These are phyloP conservation scores for Paraconiothyrium sp. DNA, from an alignment of 2,329 filamentous ascomycete genomes.

Conservation along the genomic window DNA sequence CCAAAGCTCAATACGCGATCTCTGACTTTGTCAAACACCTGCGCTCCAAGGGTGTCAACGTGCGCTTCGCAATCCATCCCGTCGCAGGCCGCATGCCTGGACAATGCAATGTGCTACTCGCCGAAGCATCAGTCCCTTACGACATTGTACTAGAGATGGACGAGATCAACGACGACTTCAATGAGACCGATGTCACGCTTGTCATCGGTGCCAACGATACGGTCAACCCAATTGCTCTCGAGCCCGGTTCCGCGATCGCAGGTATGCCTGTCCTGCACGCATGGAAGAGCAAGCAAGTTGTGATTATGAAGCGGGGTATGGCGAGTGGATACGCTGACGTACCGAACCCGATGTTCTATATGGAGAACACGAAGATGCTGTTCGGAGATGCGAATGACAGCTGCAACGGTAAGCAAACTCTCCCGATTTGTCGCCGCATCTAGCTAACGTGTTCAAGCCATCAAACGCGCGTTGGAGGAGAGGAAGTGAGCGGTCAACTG, in stretches of 20 bases:
- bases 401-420: slow-evolving; percentile 68
- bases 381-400: slow-evolving; percentile 89
- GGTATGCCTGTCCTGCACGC: slow-evolving; percentile 93
- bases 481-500: slow-evolving; percentile 33
- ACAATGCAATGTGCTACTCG: slow-evolving; percentile 89
- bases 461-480: slow-evolving; percentile 49
- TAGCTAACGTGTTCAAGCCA: slow-evolving; percentile 39
- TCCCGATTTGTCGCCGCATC: not conserved
- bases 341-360: slow-evolving; percentile 92
- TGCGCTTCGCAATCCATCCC: slow-evolving; percentile 89
- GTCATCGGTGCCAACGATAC: slow-evolving; percentile 95
- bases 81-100: slow-evolving; percentile 93
- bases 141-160: slow-evolving; percentile 96
- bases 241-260: slow-evolving; percentile 83
- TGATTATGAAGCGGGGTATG: slow-evolving; percentile 94
- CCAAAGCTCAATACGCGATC: slow-evolving; percentile 91
- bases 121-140: slow-evolving; percentile 87
- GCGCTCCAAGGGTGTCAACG: slow-evolving; percentile 78
- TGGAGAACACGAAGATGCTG: slow-evolving; percentile 88
- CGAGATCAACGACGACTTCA: slow-evolving; percentile 93
- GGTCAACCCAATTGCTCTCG: slow-evolving; percentile 87
- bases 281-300: slow-evolving; percentile 92
- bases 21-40: slow-evolving; percentile 80
- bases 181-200: slow-evolving; percentile 83
- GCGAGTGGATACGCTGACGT: slow-evolving; percentile 91